A percentile compares a stretch with the other conserved stretches of the same genome.
These are phyloP conservation scores for Epichloe aotearoae DNA, from an alignment of 2,329 filamentous ascomycete species.

Conservation along the genomic window DNA sequence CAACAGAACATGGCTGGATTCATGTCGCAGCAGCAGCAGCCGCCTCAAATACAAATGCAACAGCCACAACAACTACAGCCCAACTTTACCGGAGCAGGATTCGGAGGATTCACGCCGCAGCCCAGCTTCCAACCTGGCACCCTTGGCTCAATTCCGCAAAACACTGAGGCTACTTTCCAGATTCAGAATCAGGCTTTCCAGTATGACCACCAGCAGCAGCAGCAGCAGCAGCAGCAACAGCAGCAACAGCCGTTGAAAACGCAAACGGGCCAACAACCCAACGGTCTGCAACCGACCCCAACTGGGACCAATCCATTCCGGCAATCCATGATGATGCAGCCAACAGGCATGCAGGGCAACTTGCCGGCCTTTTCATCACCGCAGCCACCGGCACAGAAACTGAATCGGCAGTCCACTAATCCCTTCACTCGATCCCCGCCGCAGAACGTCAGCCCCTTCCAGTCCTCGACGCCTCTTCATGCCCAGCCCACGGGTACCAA, in stretches of 20 bases:
- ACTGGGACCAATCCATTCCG: conserved; percentile 76
- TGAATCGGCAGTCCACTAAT: conserved; percentile 60
- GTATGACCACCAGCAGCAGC: conserved; percentile 9
- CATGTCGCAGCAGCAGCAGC: conserved; percentile 13
- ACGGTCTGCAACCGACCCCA: conserved; percentile 29
- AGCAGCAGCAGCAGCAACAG: conserved; percentile 12
- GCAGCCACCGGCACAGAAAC: conserved; percentile 28
- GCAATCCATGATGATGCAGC: conserved; percentile 67
- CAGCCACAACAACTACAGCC: conserved; percentile 28
- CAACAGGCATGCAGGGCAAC: conserved; percentile 30
- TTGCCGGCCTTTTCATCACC: conserved; percentile 24
- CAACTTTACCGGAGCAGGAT: conserved; percentile 57
- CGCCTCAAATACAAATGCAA: conserved; percentile 10
- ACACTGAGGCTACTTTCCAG: conserved; percentile 39
- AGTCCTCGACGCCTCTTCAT: conserved; percentile 26
- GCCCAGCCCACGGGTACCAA: conserved; percentile 44
- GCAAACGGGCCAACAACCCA: conserved; percentile 27
- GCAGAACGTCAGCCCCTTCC: conserved; percentile 20
- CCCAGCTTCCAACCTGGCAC: conserved; percentile 38
- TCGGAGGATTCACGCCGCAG: conserved; percentile 69
- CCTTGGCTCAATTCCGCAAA: conserved; percentile 45
- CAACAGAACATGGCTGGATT: conserved; percentile 13
- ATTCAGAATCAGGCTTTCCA: conserved; percentile 15
- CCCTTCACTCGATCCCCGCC: conserved; percentile 63
- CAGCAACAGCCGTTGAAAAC: conserved; percentile 13